Evolutionary conservation across 805 yeast species (phyloP).

Genomic region (Candida hungchunana): DNA sequence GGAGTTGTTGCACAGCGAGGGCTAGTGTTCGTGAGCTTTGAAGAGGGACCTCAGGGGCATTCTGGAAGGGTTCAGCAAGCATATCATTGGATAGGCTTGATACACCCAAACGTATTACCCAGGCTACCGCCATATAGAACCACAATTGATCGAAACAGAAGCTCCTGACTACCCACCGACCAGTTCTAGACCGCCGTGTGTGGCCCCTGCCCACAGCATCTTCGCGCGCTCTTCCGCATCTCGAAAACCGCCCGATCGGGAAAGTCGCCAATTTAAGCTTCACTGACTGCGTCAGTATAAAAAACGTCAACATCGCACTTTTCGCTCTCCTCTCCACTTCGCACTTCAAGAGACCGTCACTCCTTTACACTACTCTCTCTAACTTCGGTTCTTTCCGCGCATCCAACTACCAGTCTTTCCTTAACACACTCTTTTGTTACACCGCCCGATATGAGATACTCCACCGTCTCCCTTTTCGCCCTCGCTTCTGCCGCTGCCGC

Average conservation of each 20-base stretch:
- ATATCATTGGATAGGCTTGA: too few relatives aligned
- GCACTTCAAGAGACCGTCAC: slow-evolving; percentile 16
- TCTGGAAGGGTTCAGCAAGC: too few relatives aligned
- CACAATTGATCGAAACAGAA: too few relatives aligned
- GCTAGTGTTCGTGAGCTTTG: too few relatives aligned
- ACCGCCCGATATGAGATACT: slow-evolving; percentile 19
- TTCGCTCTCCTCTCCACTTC: too few relatives aligned
- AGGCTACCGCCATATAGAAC: too few relatives aligned
- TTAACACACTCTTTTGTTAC: background rate
- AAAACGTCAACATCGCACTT: slow-evolving; percentile 14
- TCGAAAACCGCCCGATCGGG: slow-evolving; percentile 5
- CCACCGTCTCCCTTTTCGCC: slow-evolving; percentile 30
- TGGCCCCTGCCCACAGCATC: slow-evolving; percentile 9
- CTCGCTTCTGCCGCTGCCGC: slow-evolving; percentile 27
- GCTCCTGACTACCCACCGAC: too few relatives aligned
- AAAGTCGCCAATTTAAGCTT: too few relatives aligned
- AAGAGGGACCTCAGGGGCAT: too few relatives aligned
- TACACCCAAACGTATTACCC: too few relatives aligned
- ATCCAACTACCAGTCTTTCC: slow-evolving; percentile 14
- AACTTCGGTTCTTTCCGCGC: background rate
- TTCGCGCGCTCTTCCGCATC: slow-evolving; percentile 3
- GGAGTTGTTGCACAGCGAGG: too few relatives aligned
- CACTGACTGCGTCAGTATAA: too few relatives aligned
- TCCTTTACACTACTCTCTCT: slow-evolving; percentile 7
- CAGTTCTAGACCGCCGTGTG: slow-evolving; percentile 4